Base-by-base conservation (phyloP, 2,329 filamentous ascomycete species). In the Sporothrix brasiliensis region DNA sequence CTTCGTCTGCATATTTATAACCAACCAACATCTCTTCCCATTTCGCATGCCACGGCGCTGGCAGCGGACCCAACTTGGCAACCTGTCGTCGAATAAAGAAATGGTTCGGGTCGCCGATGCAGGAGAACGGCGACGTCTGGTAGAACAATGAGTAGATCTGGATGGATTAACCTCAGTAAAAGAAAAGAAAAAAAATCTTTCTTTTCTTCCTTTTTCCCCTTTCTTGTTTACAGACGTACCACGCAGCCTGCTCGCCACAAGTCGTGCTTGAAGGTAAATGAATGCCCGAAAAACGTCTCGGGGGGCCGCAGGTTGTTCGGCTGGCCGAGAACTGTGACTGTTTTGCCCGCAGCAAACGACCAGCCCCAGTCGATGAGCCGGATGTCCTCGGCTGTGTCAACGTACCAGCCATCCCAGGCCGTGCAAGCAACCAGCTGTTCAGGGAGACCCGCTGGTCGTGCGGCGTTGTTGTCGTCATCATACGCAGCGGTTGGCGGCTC, bases 321-420 rank as follows among this genome's bases (percentile, higher is more conserved):
- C 60, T 65, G 60, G 39, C 61, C 61, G 13, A 66, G 61, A 14
- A 21, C 16, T 3, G 21, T 66, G 61, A 52, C 27, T 1, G 47
- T 52, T 14, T 66, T 5, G 13, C 34, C 61, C 5, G 5, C 27
- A 2, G 44, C 10, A 52, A 66, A 56, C 13, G 61, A 66, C 47
- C 61, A 52, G 47, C 61, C 61, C 61, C 53, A 66, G 27, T 52
- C 61, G 21, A 65, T 65, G 41, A 65, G 41, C n/a, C 60, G 39
- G 9, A 65, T 27, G 41, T 65, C 60, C 41, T 50, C 61, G 14
- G 1, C 24, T 24, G 24, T 24, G 24, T 24, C 24, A 24, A 24
- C 24, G 24, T 24, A 24, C 24, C 24, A 24, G 24, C 24, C 24
- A 24, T 24, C 24, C 24, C 24, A 24, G 24, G 24, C 24, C 24